phyloP scores from a whole-genome alignment of 2,329 filamentous ascomycete species.

The Monosporascus ibericus region DNA sequence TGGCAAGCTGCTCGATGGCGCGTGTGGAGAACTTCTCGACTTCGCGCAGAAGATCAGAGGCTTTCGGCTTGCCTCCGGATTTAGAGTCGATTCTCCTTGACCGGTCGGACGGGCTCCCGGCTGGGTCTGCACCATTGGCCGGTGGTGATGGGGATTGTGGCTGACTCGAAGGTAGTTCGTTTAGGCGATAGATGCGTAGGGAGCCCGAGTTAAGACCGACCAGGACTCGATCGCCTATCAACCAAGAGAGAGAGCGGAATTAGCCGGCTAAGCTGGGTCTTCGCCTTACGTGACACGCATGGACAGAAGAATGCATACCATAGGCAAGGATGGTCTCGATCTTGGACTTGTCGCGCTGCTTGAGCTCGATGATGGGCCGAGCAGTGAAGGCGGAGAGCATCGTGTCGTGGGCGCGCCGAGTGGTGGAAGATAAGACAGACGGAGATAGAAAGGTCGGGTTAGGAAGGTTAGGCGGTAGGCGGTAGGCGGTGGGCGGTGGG shows the following conservation, averaged over 20 bases:
- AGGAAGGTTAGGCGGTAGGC: too few species aligned
- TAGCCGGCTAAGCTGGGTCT: too few species aligned
- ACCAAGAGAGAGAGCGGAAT: too few species aligned
- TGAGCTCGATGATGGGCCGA: conserved; percentile 94
- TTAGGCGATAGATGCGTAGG: conserved; percentile 86
- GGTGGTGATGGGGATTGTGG: conserved; percentile 19
- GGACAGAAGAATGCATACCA: conserved; percentile 42
- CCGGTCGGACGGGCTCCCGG: neutral
- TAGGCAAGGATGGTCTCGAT: conserved; percentile 94
- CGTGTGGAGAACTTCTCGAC: conserved; percentile 89
- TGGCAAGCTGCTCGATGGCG: conserved; percentile 86
- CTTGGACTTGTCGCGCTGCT: conserved; percentile 89
- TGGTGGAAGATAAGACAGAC: conserved; percentile 3
- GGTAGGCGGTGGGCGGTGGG: too few species aligned
- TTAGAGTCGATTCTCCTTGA: conserved; percentile 10
- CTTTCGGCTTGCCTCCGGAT: conserved; percentile 33
- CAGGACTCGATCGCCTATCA: conserved; percentile 74
- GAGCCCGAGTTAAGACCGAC: conserved; percentile 87
- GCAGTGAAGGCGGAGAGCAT: conserved; percentile 99
- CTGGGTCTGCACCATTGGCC: neutral
- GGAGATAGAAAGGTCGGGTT: neutral
- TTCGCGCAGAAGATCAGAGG: conserved; percentile 82
- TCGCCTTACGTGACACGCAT: too few species aligned
- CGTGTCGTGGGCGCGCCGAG: conserved; percentile 26
- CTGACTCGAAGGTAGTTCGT: conserved; percentile 47